Evolutionary conservation across 1,284 basidiomycete genomes (phyloP).

Genomic region (Melampsora americana): DNA sequence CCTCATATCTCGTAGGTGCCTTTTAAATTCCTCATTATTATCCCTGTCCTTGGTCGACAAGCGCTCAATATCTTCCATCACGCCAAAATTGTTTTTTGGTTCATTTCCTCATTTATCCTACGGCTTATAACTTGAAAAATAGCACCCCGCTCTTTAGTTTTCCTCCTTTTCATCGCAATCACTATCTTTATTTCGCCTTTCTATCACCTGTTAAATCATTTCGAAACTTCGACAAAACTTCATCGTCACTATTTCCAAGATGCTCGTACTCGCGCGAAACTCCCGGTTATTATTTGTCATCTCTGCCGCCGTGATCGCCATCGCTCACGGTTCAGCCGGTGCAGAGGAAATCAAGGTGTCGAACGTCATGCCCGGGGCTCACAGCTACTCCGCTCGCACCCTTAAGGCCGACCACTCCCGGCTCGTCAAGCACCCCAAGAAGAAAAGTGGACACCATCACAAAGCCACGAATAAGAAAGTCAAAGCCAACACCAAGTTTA

Average conservation of each 20-base stretch:
- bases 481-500: background rate
- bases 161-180: background rate
- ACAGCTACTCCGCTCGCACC: background rate
- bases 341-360: background rate
- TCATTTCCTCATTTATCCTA: background rate
- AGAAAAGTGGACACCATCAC: background rate
- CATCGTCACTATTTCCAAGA: slow-evolving; percentile 7
- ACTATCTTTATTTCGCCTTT: background rate
- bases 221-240: background rate
- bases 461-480: background rate
- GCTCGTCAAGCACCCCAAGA: background rate
- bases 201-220: no score
- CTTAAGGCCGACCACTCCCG: background rate
- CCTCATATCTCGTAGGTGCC: background rate
- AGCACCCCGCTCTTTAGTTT: background rate
- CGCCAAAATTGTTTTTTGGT: background rate
- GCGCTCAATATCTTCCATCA: background rate
- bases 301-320: background rate
- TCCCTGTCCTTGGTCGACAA: background rate
- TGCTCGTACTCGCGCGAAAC: background rate
- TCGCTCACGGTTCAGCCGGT: background rate
- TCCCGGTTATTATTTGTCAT: background rate
- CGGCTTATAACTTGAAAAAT: background rate
- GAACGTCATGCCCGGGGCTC: background rate
- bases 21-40: background rate